These are phyloP conservation scores for Linnemannia hyalina DNA, from an alignment of 192 early-diverging fungal genomes.

Conservation along the genomic window DNA sequence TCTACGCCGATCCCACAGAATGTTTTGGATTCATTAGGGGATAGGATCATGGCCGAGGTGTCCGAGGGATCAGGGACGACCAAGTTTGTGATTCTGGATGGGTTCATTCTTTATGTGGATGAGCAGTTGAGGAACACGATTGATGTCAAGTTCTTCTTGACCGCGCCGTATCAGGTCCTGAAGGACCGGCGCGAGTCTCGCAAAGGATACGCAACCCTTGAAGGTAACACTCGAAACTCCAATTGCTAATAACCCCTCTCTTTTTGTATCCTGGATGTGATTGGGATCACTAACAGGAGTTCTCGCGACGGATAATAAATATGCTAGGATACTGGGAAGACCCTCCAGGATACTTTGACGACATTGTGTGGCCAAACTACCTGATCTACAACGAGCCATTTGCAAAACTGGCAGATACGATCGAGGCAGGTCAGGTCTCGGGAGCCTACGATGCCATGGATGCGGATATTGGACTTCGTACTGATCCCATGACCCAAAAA, in stretches of 20 bases:
- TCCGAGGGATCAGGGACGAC: not conserved
- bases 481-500: constrained; percentile 27
- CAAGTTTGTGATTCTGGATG: constrained; percentile 76
- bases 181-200: constrained; percentile 74
- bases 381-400: constrained; percentile 61
- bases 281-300: too few relatives aligned
- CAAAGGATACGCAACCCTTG: constrained; percentile 79
- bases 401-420: constrained; percentile 20
- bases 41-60: constrained; percentile 13
- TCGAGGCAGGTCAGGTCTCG: constrained; percentile 26
- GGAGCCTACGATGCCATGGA: constrained; percentile 11
- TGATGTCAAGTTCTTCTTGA: constrained; percentile 70
- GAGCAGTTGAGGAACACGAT: constrained; percentile 55
- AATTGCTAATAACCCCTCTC: not conserved
- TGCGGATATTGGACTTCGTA: not conserved
- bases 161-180: constrained; percentile 70
- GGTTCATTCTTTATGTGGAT: constrained; percentile 83
- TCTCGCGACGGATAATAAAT: not conserved
- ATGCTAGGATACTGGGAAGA: constrained; percentile 74
- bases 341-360: constrained; percentile 83
- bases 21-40: constrained; percentile 4
- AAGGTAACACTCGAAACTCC: constrained; percentile 61
- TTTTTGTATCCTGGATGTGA: too few relatives aligned
- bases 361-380: constrained; percentile 84
- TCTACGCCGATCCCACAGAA: constrained; percentile 28